Base-by-base conservation (phyloP, 345 rosid species). In the Gossypium herbaceum region DNA sequence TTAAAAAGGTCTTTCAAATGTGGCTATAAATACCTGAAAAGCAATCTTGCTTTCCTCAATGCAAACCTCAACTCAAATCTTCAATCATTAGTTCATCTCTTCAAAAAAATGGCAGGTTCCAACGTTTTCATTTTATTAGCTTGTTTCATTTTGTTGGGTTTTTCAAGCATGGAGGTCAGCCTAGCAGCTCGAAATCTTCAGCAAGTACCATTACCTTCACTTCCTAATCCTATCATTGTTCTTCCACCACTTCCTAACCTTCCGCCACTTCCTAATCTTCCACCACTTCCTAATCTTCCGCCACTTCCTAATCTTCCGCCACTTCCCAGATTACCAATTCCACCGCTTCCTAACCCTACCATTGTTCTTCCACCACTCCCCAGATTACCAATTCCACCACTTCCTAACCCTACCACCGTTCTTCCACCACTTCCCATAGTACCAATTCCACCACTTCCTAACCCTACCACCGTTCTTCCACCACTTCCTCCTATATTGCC, bases 151-250 rank as follows among this genome's bases (percentile, higher is more conserved):
- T 75, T 71, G 41, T 70, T 77, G 72, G 19, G 61, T 44, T 55
- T 75, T 71, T 71, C 73, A 9, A 25, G 67, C 73, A 61, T 73
- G 3, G 39, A 72, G 16, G 27, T 82, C 16, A 62, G 79, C 34
- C 55, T 44, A 0, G 72, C 66, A 13, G 81, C 81, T 64, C 68
- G 81, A 2, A 73, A 25, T 43, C 77, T 80, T 19, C 77, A 78
- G 16, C 70, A 54, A 51, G 78, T 80, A 16, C 1, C 55, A 55
- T 77, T 72, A 20, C 43, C 67, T 2, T 7, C 39, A 34, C 39
- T 34, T 34, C 39, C 9, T 16, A 29, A 29, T 0, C 34, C 4
- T 29, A 29, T 0, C 34, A 3, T 0, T 0, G 34, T 3, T 29
- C 6, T 34, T 34, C 39, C 39, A 4, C 39, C 39, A 34, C 6